Evolutionary conservation across 2,329 filamentous ascomycete species (phyloP).

Genomic region (Plenodomus biglobosus): DNA sequence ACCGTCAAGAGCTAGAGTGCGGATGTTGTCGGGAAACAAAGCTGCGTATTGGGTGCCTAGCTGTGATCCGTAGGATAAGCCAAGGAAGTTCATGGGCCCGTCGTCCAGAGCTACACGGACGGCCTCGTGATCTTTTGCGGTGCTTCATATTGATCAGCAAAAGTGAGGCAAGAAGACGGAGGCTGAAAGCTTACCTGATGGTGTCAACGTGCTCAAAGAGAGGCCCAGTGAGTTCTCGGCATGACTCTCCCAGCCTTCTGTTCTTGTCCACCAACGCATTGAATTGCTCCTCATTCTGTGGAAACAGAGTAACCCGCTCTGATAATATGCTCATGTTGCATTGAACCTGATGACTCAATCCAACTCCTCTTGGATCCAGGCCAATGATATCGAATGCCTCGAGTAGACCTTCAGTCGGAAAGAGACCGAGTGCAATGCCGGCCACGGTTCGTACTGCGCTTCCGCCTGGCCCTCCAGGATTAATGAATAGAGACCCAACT

Average conservation of each 20-base stretch:
- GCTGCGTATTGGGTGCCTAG: constrained; percentile 50
- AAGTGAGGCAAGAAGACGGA: neutral
- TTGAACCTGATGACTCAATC: constrained; percentile 44
- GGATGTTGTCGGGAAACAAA: constrained; percentile 48
- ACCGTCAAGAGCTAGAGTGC: constrained; percentile 50
- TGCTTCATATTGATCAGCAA: constrained; percentile 1
- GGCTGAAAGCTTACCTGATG: constrained; percentile 10
- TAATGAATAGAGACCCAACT: constrained; percentile 46
- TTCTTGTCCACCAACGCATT: constrained; percentile 45
- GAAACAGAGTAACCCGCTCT: constrained; percentile 41
- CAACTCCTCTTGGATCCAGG: constrained; percentile 49
- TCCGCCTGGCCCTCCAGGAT: constrained; percentile 47
- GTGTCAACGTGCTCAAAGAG: constrained; percentile 50
- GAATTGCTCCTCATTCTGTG: constrained; percentile 43
- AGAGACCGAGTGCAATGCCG: constrained; percentile 2
- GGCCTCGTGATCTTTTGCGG: constrained; percentile 40
- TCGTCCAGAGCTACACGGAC: constrained; percentile 38
- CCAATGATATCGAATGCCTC: constrained; percentile 49
- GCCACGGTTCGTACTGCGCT: constrained; percentile 31
- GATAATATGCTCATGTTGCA: constrained; percentile 47
- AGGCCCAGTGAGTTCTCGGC: constrained; percentile 44
- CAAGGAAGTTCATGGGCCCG: constrained; percentile 46
- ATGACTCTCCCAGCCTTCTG: constrained; percentile 45
- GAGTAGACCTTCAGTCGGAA: constrained; percentile 6
- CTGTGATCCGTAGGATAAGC: constrained; percentile 51